Conservation (phyloP, 176 grass and related monocot species). For the Zoysia japonica region DNA sequence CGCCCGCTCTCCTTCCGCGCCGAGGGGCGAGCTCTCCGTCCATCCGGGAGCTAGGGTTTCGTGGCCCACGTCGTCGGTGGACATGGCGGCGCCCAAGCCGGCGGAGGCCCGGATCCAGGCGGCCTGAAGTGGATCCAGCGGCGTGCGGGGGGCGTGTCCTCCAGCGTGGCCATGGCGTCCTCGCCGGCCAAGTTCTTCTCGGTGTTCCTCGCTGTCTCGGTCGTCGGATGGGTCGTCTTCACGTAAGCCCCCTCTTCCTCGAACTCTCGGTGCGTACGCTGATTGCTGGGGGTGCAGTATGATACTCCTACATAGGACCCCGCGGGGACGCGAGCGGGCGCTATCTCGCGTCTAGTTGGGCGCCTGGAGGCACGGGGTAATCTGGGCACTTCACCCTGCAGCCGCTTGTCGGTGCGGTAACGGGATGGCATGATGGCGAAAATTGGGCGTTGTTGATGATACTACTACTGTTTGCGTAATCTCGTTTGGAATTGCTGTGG, state of each 20-base stretch:
- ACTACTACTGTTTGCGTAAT: background rate
- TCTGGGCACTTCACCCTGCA: background rate
- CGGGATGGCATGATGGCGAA: background rate
- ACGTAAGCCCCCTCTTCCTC: conserved; percentile 52
- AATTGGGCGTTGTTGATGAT: conserved; percentile 19
- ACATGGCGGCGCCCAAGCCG: conserved; percentile 20
- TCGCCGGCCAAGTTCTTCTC: conserved; percentile 98
- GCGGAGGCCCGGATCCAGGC: conserved; percentile 46
- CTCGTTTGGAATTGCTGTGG: background rate
- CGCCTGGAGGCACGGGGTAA: background rate
- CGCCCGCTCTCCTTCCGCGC: background rate
- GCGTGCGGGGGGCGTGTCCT: background rate
- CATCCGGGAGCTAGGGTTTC: conserved; percentile 42
- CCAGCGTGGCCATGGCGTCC: conserved; percentile 68
- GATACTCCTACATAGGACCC: background rate
- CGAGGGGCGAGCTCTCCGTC: background rate
- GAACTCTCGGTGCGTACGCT: background rate
- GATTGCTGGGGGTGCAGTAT: background rate
- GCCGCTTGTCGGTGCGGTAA: background rate
- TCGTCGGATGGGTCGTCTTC: conserved; percentile 90
- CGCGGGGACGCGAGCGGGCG: background rate
- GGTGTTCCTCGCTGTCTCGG: conserved; percentile 74
- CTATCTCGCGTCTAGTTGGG: background rate
- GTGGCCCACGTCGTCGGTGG: conserved; percentile 16
- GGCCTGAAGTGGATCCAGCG: conserved; percentile 46